Base-by-base conservation (phyloP, 768 basidiomycete species). In the Trichaptum fuscoviolaceum region DNA sequence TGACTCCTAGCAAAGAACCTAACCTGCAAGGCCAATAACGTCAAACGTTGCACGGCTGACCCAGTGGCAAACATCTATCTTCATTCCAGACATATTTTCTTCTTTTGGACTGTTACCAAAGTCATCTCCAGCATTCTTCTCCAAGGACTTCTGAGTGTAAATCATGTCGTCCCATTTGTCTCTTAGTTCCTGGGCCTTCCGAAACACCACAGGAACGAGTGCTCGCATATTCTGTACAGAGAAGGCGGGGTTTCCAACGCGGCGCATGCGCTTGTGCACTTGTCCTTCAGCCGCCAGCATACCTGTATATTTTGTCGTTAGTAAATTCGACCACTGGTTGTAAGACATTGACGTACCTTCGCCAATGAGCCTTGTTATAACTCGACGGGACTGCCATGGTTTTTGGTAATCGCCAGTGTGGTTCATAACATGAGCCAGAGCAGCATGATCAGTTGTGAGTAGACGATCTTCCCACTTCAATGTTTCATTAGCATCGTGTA, bases 21-120 rank as follows among this genome's bases (percentile, higher is more conserved):
- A 65, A 92, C 91, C 92, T 57, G 94, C 92, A n/a, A 92, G 75
- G 1, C 94, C 95, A 70, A 97, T 94, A 58, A 96, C 88, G 74
- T 96, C 95, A 71, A 97, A 91, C 0, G 94, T 94, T 9, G 89
- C 88, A 58, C 93, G 83, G 69, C 88, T 90, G 35, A 95, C 76
- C 90, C 91, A 96, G 69, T 85, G 86, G 72, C 85, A 88, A 7
- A 95, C 85, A 71, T 97, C 92, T 26, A 97, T 73, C 71, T 71
- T 82, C 67, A 73, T 71, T 7, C 71, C 79, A 8, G 72, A 62
- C 60, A 23, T 65, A 63, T 10, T 57, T 66, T 9, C 68, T 65
- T 5, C 69, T 63, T 1, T 35, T 24, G 18, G n/a, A 20, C 52
- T 71, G 61, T 60, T 73, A 20, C 73, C 62, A 77, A 69, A 63